These are phyloP conservation scores for Rhizopogon vulgaris DNA, from an alignment of 768 basidiomycete genomes.

Conservation along the genomic window DNA sequence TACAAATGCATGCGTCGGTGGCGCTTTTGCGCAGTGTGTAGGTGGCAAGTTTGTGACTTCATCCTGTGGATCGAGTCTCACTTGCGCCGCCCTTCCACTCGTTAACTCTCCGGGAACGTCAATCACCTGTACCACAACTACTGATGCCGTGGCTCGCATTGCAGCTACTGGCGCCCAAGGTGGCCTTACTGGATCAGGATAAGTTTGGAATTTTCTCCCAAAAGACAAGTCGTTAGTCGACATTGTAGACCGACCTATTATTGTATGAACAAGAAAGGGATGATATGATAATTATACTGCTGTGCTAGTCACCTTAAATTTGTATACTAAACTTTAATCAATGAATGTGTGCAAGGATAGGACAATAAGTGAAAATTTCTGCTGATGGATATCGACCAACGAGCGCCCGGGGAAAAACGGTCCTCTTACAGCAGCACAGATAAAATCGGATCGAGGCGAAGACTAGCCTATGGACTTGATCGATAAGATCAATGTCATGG, in stretches of 20 bases:
- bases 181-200: slow-evolving; percentile 33
- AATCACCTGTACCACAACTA: slow-evolving; percentile 42
- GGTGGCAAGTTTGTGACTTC: slow-evolving; percentile 29
- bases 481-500: no score
- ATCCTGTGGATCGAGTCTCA: slow-evolving; percentile 24
- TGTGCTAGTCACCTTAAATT: slow-evolving; percentile 2
- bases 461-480: no score
- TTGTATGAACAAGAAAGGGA: not conserved
- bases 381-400: not conserved
- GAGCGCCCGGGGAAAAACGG: not conserved
- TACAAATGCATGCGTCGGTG: slow-evolving; percentile 43
- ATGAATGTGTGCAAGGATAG: not conserved
- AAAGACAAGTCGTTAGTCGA: not conserved
- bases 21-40: slow-evolving; percentile 50
- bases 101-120: slow-evolving; percentile 49
- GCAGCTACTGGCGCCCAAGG: slow-evolving; percentile 37
- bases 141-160: slow-evolving; percentile 40
- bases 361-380: not conserved
- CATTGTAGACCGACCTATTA: not conserved
- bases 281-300: not conserved
- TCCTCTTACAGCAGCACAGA: not conserved
- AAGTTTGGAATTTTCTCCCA: no score
- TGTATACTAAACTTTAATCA: not conserved
- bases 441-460: no score
- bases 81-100: slow-evolving; percentile 47